Conservation (phyloP, 164 flowering plant species). For the Nymphaea thermarum region DNA sequence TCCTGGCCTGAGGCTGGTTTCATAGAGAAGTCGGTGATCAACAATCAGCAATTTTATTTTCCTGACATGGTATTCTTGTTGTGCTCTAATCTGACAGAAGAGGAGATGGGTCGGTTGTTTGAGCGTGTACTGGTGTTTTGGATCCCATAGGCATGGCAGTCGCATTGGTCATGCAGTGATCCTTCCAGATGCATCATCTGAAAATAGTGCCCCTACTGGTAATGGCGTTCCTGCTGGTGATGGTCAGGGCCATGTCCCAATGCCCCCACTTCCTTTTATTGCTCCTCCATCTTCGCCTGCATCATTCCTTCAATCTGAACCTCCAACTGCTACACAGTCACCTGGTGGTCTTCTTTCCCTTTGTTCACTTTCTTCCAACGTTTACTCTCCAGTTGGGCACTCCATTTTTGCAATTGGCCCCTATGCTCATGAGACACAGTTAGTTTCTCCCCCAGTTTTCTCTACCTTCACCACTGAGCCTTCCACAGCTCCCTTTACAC, state of each 20-base stretch:
- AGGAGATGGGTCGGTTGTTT: constrained; percentile 74
- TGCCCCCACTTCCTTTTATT: constrained; percentile 44
- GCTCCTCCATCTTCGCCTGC: constrained; percentile 99
- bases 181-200: constrained; percentile 45
- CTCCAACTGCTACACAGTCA: constrained; percentile 71
- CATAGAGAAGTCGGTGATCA: too few relatives aligned
- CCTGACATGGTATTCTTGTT: too few relatives aligned
- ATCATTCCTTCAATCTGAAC: constrained; percentile 87
- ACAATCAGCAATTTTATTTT: too few relatives aligned
- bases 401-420: constrained; percentile 94
- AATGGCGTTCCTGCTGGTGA: constrained; percentile 26
- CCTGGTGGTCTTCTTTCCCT: constrained; percentile 51
- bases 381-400: constrained; percentile 77
- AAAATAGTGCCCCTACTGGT: constrained; percentile 18
- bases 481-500: constrained; percentile 93
- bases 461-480: constrained; percentile 91
- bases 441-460: constrained; percentile 95
- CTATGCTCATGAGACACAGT: constrained; percentile 88
- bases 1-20: too few relatives aligned
- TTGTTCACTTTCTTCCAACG: constrained; percentile 39
- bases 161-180: constrained; percentile 70
- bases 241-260: constrained; percentile 30
- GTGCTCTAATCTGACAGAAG: constrained; percentile 37
- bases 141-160: constrained; percentile 41
- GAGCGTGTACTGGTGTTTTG: constrained; percentile 85